Percentiles rank a stretch among this genome's conserved stretches.
phyloP scores from a whole-genome alignment of 129 eudicot genomes.

The Ambrosia trifida region DNA sequence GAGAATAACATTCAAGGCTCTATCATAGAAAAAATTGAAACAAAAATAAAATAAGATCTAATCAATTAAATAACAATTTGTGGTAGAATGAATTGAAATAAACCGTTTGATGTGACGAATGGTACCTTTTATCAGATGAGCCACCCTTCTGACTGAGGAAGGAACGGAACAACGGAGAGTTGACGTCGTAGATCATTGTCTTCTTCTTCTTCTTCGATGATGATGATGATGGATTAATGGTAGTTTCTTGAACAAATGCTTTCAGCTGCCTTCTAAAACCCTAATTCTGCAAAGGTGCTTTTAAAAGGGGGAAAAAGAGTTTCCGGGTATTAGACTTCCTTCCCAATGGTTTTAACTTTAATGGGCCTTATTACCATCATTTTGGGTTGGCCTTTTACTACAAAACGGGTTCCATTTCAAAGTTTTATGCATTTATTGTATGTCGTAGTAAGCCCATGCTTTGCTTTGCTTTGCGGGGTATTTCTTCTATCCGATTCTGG shows the following conservation, averaged over 20 bases:
- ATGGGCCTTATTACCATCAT: too few relatives aligned
- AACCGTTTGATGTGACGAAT: background rate
- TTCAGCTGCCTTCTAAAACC: slow-evolving; percentile 31
- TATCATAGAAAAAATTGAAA: background rate
- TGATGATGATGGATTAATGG: background rate
- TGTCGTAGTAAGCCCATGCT: too few relatives aligned
- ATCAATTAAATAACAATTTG: background rate
- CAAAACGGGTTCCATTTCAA: too few relatives aligned
- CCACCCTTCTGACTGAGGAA: slow-evolving; percentile 98
- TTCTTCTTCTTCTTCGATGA: too few relatives aligned
- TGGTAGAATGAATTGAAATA: background rate
- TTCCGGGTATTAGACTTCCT: background rate
- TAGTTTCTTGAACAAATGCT: slow-evolving; percentile 1
- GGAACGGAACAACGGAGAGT: slow-evolving; percentile 86
- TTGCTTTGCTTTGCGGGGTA: too few relatives aligned
- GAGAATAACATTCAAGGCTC: background rate
- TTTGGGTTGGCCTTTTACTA: too few relatives aligned
- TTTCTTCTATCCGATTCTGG: too few relatives aligned
- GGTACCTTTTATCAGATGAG: slow-evolving; percentile 73
- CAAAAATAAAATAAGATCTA: too few relatives aligned
- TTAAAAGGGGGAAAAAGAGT: too few relatives aligned
- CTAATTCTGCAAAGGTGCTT: slow-evolving; percentile 13
- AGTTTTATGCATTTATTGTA: too few relatives aligned
- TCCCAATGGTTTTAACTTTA: too few relatives aligned
- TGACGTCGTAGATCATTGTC: slow-evolving; percentile 90